phyloP scores from a whole-genome alignment of 805 yeast genomes.

The Teunomyces aglyptinius region DNA sequence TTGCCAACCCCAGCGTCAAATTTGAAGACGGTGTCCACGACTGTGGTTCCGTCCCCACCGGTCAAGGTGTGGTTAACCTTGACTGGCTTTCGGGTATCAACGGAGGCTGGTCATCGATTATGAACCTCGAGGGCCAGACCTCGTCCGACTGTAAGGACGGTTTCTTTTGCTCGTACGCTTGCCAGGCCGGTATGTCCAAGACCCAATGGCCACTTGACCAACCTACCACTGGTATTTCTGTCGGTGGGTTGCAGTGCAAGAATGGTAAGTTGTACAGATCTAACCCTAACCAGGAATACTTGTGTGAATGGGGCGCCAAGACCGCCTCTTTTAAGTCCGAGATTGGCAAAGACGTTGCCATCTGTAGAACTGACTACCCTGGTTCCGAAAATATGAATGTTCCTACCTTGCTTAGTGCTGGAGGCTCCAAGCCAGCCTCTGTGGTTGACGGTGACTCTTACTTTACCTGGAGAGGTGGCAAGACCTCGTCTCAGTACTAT shows the following conservation, averaged over 20 bases:
- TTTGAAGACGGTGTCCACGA: slow-evolving; percentile 70
- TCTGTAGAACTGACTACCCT: slow-evolving; percentile 79
- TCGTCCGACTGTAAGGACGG: slow-evolving; percentile 56
- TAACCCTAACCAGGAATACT: slow-evolving; percentile 46
- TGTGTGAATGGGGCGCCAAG: slow-evolving; percentile 65
- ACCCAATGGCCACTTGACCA: slow-evolving; percentile 74
- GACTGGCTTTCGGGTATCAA: slow-evolving; percentile 41
- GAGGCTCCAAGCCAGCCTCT: slow-evolving; percentile 50
- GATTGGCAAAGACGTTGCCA: slow-evolving; percentile 52
- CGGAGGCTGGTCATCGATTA: slow-evolving; percentile 46
- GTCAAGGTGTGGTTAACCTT: slow-evolving; percentile 65
- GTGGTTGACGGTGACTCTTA: slow-evolving; percentile 60
- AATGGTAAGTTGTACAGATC: slow-evolving; percentile 62
- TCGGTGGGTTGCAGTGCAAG: slow-evolving; percentile 69
- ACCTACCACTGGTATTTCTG: slow-evolving; percentile 66
- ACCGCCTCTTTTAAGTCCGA: slow-evolving; percentile 55
- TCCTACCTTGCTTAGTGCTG: slow-evolving; percentile 63
- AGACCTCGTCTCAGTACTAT: slow-evolving; percentile 71
- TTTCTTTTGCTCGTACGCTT: slow-evolving; percentile 72
- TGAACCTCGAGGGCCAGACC: slow-evolving; percentile 50
- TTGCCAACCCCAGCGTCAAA: slow-evolving; percentile 45
- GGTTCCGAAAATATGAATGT: slow-evolving; percentile 80
- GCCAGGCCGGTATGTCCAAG: slow-evolving; percentile 78
- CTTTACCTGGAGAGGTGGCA: slow-evolving; percentile 60
- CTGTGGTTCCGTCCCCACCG: slow-evolving; percentile 73